A percentile compares a stretch with the other conserved stretches of the same genome.
These are phyloP conservation scores for Pelargonium myrrhifolium DNA, from an alignment of 441 rosid genomes.

Conservation along the genomic window DNA sequence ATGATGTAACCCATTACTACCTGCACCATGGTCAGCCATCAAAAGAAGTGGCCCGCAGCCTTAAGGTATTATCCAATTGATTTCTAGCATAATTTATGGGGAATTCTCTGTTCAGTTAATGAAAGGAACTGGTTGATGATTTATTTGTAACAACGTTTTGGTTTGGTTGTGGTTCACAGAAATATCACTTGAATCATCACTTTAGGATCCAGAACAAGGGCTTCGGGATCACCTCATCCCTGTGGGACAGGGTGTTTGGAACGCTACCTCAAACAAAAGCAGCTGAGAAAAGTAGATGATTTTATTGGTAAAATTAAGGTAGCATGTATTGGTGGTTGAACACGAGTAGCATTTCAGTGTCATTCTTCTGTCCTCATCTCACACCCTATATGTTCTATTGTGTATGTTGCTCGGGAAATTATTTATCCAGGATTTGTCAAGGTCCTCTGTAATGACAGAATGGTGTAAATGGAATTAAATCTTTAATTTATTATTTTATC, in stretches of 20 bases:
- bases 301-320: neutral
- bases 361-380: no score
- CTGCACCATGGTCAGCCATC: constrained; percentile 38
- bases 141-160: neutral
- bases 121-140: neutral
- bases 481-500: no score
- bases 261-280: constrained; percentile 16
- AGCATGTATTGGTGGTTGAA: neutral
- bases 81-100: neutral
- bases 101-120: neutral
- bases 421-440: no score
- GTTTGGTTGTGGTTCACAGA: constrained; percentile 19
- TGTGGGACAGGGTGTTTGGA: constrained; percentile 24
- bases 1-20: constrained; percentile 39
- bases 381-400: no score
- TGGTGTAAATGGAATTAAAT: no score
- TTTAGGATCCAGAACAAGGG: constrained; percentile 23
- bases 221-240: constrained; percentile 32
- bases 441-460: no score
- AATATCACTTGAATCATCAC: constrained; percentile 32
- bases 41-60: constrained; percentile 11
- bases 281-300: constrained; percentile 16
- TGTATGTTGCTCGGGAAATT: no score
- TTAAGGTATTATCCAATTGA: constrained; percentile 24
- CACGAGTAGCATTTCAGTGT: neutral